Percentiles rank a stretch among this genome's conserved stretches.
Conservation (phyloP, 345 rosid species). For the Fremontodendron californicum region DNA sequence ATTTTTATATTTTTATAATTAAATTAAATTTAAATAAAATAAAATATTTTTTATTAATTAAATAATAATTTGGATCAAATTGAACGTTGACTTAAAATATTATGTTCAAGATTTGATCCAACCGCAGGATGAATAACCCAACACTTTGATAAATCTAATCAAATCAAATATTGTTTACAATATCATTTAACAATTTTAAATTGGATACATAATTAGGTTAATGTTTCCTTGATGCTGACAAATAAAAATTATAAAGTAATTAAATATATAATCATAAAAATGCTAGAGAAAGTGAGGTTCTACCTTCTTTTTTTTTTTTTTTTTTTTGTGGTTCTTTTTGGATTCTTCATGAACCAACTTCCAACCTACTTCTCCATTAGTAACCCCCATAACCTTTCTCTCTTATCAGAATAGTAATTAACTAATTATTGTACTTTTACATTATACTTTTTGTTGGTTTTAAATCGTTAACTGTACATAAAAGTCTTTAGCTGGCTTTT, state of each 20-base stretch:
- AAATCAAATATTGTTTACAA: not conserved
- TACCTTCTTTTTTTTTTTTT: too few relatives aligned
- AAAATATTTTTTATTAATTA: too few relatives aligned
- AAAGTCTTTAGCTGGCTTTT: not conserved
- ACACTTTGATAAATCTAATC: too few relatives aligned
- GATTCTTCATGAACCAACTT: not conserved
- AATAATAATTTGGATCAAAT: too few relatives aligned
- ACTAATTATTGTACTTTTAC: not conserved
- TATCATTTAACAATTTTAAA: not conserved
- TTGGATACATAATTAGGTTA: not conserved
- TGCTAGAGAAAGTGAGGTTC: not conserved
- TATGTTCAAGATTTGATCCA: too few relatives aligned
- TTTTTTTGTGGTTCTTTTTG: not conserved
- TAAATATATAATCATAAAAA: not conserved
- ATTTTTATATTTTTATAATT: too few relatives aligned
- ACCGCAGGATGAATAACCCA: too few relatives aligned
- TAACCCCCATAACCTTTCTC: not conserved
- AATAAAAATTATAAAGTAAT: not conserved
- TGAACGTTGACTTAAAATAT: too few relatives aligned
- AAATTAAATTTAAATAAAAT: too few relatives aligned
- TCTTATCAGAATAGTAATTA: not conserved
- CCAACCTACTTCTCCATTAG: not conserved
- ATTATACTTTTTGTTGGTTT: not conserved
- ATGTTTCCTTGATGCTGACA: not conserved
- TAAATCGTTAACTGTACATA: not conserved